A percentile compares a stretch with the other conserved stretches of the same genome.
These are phyloP conservation scores for Phytophthora agathidicida DNA, from an alignment of 352 stramenopile species.

Conservation along the genomic window DNA sequence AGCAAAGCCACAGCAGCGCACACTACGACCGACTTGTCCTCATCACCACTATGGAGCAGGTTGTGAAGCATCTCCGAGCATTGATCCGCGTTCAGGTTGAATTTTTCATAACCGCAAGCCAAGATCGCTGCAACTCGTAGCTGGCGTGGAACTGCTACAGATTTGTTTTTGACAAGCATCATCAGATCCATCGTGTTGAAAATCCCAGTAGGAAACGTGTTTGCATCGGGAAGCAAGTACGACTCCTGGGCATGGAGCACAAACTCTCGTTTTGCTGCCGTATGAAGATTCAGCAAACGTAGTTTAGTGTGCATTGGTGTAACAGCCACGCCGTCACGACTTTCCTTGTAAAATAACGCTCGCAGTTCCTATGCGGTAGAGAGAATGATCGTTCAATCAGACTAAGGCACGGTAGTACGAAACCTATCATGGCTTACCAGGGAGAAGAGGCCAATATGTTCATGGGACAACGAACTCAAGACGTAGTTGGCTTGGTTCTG, in stretches of 20 bases:
- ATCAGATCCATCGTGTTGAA: conserved; percentile 88
- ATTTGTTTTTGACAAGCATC: conserved; percentile 84
- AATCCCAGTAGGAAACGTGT: conserved; percentile 59
- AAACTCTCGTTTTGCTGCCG: conserved; percentile 68
- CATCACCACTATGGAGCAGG: conserved; percentile 51
- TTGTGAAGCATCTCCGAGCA: conserved; percentile 72
- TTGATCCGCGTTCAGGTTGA: conserved; percentile 61
- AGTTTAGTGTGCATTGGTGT: conserved; percentile 80
- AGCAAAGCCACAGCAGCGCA: conserved; percentile 79
- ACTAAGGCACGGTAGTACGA: background rate
- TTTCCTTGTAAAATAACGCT: conserved; percentile 75
- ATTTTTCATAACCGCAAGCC: conserved; percentile 78
- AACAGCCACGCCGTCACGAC: conserved; percentile 39
- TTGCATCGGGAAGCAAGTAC: conserved; percentile 60
- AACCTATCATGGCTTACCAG: conserved; percentile 35
- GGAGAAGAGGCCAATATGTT: conserved; percentile 78
- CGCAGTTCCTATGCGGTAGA: conserved; percentile 59
- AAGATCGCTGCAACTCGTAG: conserved; percentile 78
- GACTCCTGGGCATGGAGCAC: conserved; percentile 69
- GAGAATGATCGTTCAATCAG: background rate
- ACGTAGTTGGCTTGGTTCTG: conserved; percentile 90
- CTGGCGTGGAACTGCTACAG: conserved; percentile 53
- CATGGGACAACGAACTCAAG: conserved; percentile 74
- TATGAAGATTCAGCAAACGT: conserved; percentile 75
- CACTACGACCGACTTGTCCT: conserved; percentile 76